phyloP scores from a whole-genome alignment of 2,329 filamentous ascomycete species.

The Chrysoporthe puriensis region DNA sequence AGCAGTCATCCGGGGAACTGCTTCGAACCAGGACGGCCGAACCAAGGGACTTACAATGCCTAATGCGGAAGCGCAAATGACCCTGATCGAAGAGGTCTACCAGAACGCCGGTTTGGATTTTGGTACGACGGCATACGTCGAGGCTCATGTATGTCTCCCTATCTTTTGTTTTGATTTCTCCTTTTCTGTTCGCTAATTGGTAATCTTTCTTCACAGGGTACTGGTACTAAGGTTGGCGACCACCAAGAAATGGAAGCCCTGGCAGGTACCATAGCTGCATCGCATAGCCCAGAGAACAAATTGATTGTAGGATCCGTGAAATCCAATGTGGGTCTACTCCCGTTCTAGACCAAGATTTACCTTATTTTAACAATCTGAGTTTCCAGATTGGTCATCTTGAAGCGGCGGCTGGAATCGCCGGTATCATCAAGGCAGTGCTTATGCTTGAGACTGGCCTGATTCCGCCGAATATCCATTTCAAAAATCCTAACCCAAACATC shows the following conservation, averaged over 20 bases:
- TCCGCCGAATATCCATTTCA: constrained; percentile 45
- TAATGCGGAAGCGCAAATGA: constrained; percentile 39
- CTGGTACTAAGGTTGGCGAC: constrained; percentile 41
- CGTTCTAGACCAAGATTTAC: too few relatives aligned
- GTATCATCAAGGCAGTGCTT: constrained; percentile 48
- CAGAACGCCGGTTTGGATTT: constrained; percentile 13
- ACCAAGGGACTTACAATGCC: constrained; percentile 44
- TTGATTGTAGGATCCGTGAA: too few relatives aligned
- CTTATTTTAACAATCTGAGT: too few relatives aligned
- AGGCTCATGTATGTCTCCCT: constrained; percentile 25
- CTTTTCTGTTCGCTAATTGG: too few relatives aligned
- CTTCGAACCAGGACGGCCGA: constrained; percentile 57
- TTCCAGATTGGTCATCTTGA: constrained; percentile 47
- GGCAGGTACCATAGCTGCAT: too few relatives aligned
- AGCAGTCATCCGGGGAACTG: constrained; percentile 53
- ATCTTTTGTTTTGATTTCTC: too few relatives aligned
- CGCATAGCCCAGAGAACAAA: too few relatives aligned
- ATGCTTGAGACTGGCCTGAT: constrained; percentile 45
- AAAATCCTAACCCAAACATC: constrained; percentile 9
- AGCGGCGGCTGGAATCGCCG: constrained; percentile 46
- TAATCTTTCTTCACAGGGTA: constrained; percentile 35
- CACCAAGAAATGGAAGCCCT: constrained; percentile 40
- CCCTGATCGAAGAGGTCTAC: constrained; percentile 40
- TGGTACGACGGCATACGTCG: constrained; percentile 33
- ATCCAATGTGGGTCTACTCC: too few relatives aligned